Percentiles rank a stretch among this genome's conserved stretches.
Evolutionary conservation across 179 eudicot genomes (phyloP).

Genomic region (Drosera spatulata): DNA sequence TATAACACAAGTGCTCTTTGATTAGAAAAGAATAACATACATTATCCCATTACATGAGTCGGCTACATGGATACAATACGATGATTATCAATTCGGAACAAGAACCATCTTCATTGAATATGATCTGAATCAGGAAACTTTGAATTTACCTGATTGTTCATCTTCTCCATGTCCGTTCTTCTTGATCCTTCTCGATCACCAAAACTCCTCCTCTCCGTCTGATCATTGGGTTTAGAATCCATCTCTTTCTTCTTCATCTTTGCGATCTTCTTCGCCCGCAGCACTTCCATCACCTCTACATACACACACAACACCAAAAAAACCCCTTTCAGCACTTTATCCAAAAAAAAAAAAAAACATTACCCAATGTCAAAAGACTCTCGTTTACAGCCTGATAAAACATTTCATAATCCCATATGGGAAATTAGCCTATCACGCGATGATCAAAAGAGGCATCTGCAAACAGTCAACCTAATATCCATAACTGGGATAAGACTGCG

Average conservation of each 20-base stretch:
- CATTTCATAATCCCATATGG: too few relatives aligned
- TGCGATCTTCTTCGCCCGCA: constrained; percentile 64
- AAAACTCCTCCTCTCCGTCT: constrained; percentile 12
- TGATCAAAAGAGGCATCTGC: too few relatives aligned
- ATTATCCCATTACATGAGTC: too few relatives aligned
- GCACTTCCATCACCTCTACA: constrained; percentile 81
- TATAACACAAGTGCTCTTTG: too few relatives aligned
- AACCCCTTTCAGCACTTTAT: too few relatives aligned
- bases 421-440: too few relatives aligned
- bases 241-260: constrained; percentile 43
- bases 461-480: neutral
- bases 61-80: too few relatives aligned
- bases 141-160: constrained; percentile 27
- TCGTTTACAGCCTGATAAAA: neutral
- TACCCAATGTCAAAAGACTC: neutral
- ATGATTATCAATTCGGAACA: constrained; percentile 2
- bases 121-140: neutral
- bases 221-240: constrained; percentile 13
- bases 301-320: neutral
- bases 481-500: neutral
- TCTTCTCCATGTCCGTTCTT: constrained; percentile 15
- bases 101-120: neutral
- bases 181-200: constrained; percentile 10
- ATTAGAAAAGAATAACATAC: too few relatives aligned
- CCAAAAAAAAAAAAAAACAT: neutral